Evolutionary conservation across 2,329 filamentous ascomycete genomes (phyloP).

Genomic region (Fusarium chlamydosporum): DNA sequence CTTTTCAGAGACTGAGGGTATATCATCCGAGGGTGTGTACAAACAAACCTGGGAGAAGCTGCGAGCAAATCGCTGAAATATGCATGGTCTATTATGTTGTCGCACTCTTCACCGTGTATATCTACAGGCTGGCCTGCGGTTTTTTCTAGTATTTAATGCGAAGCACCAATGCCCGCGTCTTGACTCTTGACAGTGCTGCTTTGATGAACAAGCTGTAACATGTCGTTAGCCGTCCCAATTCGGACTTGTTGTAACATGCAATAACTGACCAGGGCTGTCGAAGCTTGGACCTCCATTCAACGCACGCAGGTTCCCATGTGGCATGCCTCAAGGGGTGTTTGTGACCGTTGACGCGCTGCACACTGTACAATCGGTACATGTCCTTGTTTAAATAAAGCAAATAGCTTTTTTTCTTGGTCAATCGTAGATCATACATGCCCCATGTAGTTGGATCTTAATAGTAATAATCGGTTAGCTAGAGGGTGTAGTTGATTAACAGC

Average conservation of each 20-base stretch:
- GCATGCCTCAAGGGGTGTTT: conserved; percentile 24
- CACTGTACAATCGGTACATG: conserved; percentile 36
- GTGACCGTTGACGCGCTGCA: conserved; percentile 34
- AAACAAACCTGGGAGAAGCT: conserved; percentile 21
- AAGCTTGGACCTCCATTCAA: conserved; percentile 37
- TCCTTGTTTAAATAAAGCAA: conserved; percentile 28
- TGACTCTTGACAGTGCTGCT: neutral
- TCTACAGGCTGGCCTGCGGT: conserved; percentile 25
- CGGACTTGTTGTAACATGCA: conserved; percentile 12
- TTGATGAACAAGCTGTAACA: neutral
- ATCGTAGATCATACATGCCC: conserved; percentile 18
- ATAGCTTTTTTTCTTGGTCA: conserved; percentile 22
- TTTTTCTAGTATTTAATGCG: conserved; percentile 14
- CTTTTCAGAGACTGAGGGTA: conserved; percentile 30
- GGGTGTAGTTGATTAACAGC: conserved; percentile 6
- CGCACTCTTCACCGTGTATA: conserved; percentile 33
- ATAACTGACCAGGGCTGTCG: conserved; percentile 6
- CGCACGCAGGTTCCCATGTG: conserved; percentile 34
- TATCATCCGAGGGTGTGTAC: conserved; percentile 37
- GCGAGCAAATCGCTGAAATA: conserved; percentile 32
- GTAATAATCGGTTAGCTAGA: conserved; percentile 22
- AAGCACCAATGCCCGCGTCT: conserved; percentile 1
- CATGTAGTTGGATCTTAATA: conserved; percentile 24
- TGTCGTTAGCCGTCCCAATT: conserved; percentile 12
- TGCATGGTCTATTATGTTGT: conserved; percentile 32